A percentile compares a stretch with the other conserved stretches of the same genome.
phyloP scores from a whole-genome alignment of 2,329 filamentous ascomycete species.

The Botrytis sinoallii region DNA sequence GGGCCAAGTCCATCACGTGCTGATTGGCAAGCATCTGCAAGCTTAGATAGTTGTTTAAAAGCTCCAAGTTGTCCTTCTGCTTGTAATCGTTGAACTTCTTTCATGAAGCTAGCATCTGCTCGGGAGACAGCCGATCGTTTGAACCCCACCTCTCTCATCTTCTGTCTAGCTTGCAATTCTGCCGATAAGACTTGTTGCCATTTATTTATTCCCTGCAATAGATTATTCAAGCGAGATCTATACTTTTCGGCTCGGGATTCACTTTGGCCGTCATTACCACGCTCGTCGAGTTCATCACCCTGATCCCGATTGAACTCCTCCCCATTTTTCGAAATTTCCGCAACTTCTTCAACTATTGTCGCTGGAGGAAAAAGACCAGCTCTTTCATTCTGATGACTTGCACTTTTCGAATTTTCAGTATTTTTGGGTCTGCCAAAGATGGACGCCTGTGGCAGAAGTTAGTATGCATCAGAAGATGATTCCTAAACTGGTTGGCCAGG shows the following conservation, averaged over 20 bases:
- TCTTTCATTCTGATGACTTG: background rate
- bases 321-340: background rate
- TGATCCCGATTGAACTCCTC: background rate
- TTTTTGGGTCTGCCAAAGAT: too few species aligned
- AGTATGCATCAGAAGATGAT: too few species aligned
- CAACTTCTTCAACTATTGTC: background rate
- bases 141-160: constrained; percentile 27
- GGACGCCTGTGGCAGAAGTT: too few species aligned
- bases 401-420: too few species aligned
- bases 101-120: constrained; percentile 31
- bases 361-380: too few species aligned
- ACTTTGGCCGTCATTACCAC: background rate
- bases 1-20: constrained; percentile 30
- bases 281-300: background rate
- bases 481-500: too few species aligned
- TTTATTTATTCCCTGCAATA: constrained; percentile 24
- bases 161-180: constrained; percentile 28
- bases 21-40: constrained; percentile 27
- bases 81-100: constrained; percentile 26
- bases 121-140: constrained; percentile 26
- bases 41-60: constrained; percentile 21
- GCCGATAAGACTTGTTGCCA: constrained; percentile 21
- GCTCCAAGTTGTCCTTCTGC: constrained; percentile 22
- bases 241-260: background rate
- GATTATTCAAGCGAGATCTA: constrained; percentile 21